A percentile compares a stretch with the other conserved stretches of the same genome.
Evolutionary conservation across 352 stramenopile genomes (phyloP).

Genomic region (Phytophthora brassicae): DNA sequence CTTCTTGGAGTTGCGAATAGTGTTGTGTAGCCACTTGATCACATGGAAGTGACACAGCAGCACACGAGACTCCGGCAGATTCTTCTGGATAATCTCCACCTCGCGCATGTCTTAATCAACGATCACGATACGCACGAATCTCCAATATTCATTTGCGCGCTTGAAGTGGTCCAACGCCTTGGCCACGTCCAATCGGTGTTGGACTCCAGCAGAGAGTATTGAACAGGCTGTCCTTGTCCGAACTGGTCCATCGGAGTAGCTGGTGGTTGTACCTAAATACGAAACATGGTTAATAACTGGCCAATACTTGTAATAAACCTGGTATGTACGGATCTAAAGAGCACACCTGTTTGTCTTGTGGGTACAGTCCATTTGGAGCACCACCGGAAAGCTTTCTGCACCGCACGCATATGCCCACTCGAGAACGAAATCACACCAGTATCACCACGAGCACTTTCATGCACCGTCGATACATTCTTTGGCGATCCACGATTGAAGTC

Average conservation of each 20-base stretch:
- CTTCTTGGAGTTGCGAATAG: neutral
- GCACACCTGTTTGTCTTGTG: conserved; percentile 6
- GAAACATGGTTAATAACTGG: neutral
- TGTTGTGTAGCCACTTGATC: conserved; percentile 18
- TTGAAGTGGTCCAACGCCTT: conserved; percentile 10
- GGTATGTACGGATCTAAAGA: too few relatives aligned
- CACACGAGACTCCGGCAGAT: neutral
- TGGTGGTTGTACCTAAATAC: conserved; percentile 11
- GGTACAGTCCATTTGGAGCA: conserved; percentile 12
- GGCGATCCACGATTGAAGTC: neutral
- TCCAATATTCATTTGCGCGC: conserved; percentile 2
- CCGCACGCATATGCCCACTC: conserved; percentile 4
- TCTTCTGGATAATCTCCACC: neutral
- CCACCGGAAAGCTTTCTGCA: conserved; percentile 4
- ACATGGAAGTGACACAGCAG: conserved; percentile 12
- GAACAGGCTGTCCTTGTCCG: conserved; percentile 4
- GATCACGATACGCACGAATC: conserved; percentile 6
- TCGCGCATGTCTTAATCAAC: conserved; percentile 13
- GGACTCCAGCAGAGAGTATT: conserved; percentile 8
- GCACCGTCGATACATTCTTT: neutral
- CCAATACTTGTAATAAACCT: too few relatives aligned
- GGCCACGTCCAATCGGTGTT: conserved; percentile 4
- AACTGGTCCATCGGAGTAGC: conserved; percentile 6
- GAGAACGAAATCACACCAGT: conserved; percentile 7
- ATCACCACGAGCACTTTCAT: conserved; percentile 3